A percentile compares a stretch with the other conserved stretches of the same genome.
Evolutionary conservation across 2,329 filamentous ascomycete species (phyloP).

Genomic region (Hysterium pulicare): DNA sequence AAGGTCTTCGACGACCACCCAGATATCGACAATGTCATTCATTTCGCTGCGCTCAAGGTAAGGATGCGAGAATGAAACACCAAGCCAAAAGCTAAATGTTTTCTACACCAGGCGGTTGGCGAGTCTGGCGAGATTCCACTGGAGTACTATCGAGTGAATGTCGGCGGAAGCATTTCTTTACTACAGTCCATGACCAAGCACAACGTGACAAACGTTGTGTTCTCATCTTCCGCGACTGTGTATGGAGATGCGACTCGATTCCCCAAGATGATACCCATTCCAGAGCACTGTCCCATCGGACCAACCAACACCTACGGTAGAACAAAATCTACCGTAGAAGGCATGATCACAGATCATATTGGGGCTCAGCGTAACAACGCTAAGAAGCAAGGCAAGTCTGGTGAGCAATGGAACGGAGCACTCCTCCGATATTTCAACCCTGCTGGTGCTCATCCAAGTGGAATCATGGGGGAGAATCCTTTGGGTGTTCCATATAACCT

Average conservation of each 20-base stretch:
- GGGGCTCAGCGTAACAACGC: conserved; percentile 80
- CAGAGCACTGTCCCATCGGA: conserved; percentile 91
- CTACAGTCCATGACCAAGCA: conserved; percentile 83
- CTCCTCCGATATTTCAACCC: conserved; percentile 98
- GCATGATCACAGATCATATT: conserved; percentile 86
- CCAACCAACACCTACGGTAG: conserved; percentile 97
- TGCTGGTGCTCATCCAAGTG: conserved; percentile 87
- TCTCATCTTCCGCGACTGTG: conserved; percentile 96
- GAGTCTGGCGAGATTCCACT: conserved; percentile 91
- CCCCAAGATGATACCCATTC: conserved; percentile 98
- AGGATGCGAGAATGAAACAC: conserved; percentile 15
- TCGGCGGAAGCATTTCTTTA: conserved; percentile 84
- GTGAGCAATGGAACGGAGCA: conserved; percentile 85
- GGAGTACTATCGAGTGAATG: conserved; percentile 97
- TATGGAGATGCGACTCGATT: conserved; percentile 97
- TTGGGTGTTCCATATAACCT: conserved; percentile 95
- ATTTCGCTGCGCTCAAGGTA: conserved; percentile 97
- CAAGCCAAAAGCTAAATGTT: conserved; percentile 1
- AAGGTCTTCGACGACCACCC: conserved; percentile 85
- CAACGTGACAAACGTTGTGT: conserved; percentile 95
- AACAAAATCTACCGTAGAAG: conserved; percentile 91
- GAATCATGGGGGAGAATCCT: conserved; percentile 97
- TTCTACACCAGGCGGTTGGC: conserved; percentile 72
- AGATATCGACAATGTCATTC: conserved; percentile 95
- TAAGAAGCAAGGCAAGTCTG: conserved; percentile 71